Conservation (phyloP, 805 yeast species). For the Candida ovalis region DNA sequence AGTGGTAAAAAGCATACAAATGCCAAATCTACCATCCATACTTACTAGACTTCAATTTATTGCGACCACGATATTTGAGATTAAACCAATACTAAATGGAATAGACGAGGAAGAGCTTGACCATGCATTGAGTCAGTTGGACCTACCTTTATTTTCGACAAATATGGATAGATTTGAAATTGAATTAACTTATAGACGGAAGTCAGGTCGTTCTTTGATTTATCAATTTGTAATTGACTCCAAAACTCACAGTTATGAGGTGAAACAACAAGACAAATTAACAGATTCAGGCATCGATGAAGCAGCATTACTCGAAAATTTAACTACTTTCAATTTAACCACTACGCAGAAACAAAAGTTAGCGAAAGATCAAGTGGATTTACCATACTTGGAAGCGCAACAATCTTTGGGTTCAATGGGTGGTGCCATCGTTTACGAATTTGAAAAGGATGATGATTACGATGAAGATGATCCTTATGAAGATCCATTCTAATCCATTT, state of each 20-base stretch:
- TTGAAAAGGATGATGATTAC: conserved; percentile 94
- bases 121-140: conserved; percentile 34
- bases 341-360: conserved; percentile 70
- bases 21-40: conserved; percentile 18
- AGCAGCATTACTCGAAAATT: conserved; percentile 54
- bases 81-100: conserved; percentile 39
- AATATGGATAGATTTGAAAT: conserved; percentile 47
- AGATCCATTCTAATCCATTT: conserved; percentile 66
- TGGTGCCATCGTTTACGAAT: conserved; percentile 94
- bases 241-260: conserved; percentile 36
- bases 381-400: conserved; percentile 92
- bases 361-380: conserved; percentile 80
- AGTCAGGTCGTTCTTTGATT: conserved; percentile 74
- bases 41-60: conserved; percentile 48
- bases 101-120: conserved; percentile 49
- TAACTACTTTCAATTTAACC: conserved; percentile 84
- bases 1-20: not conserved
- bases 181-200: conserved; percentile 64
- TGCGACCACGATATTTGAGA: conserved; percentile 69
- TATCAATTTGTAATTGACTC: conserved; percentile 55
- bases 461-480: conserved; percentile 98
- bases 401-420: conserved; percentile 61
- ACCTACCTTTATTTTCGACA: conserved; percentile 45
- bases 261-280: conserved; percentile 19
- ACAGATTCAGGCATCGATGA: conserved; percentile 36